Evolutionary conservation across 2,329 filamentous ascomycete genomes (phyloP), one percentile per base, ranked within the genome.

Genomic region (Anthostomella pinea): DNA sequence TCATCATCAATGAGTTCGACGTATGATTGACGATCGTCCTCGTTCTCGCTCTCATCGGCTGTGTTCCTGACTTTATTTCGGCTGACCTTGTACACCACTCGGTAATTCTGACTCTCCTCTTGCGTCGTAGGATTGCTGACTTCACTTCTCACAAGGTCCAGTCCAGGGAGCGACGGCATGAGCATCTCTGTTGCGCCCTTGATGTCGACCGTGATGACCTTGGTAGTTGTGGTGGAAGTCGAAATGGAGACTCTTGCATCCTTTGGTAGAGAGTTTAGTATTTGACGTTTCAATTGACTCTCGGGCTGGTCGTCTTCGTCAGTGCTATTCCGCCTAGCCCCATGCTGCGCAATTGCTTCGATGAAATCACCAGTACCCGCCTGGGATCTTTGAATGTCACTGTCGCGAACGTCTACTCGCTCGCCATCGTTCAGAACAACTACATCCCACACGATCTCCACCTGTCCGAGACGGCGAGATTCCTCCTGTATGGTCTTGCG

Each of bases 401-500:
- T 60, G 9, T 67, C 64, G 33, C 67, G 63, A 4, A 80, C 63
- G 43, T 81, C 78, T 19, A 83, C 72, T 22, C 75, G 69, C 29
- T 72, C 67, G 7, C 76, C 76, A 49, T 79, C 69, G 40, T 75
- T 71, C 11, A 82, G 62, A 0, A 84, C 75, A 6, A 84, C 77
- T 3, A 83, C 73, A 50, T 85, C 81, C 80, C 81, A 84, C 7
- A 85, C 66, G 2, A 77, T 61, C 43, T 82, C 75, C 38, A 81
- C 76, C 13, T 67, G 65, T 8, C 64, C 64, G 6, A 69, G 61
- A 1, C 67, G 63, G 16, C 65, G 62, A 6, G 57, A 59, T 46
- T 80, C 74, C 30, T 73, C 68, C 14, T 74, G 69, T 6, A 71
- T 65, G 20, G 69, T 63, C 27, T 66, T 72, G 34, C 68, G 68